Conservation (phyloP, 768 basidiomycete species). For the Sarcodon aspratus region DNA sequence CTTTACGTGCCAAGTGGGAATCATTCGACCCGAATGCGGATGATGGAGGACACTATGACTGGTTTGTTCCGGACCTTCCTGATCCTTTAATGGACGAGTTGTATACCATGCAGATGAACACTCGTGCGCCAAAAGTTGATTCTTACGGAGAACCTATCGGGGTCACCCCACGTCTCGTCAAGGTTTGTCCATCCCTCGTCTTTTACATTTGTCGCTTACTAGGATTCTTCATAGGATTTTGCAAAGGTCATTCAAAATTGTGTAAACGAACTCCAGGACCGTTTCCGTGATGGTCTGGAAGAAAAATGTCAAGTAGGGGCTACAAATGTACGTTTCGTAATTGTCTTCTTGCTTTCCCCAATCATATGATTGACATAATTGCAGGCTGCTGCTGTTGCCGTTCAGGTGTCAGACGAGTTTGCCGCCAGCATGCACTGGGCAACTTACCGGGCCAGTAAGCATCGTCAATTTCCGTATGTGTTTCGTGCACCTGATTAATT, state of each 20-base stretch:
- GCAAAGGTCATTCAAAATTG: conserved; percentile 28
- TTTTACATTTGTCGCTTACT: background rate
- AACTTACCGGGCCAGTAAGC: conserved; percentile 46
- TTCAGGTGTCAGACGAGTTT: conserved; percentile 37
- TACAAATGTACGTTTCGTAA: conserved; percentile 30
- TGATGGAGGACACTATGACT: conserved; percentile 13
- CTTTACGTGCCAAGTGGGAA: conserved; percentile 42
- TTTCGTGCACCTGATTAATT: background rate
- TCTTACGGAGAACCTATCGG: conserved; percentile 29
- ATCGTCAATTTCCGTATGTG: background rate
- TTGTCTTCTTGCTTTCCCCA: no score
- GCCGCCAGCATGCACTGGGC: conserved; percentile 46
- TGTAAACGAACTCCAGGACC: conserved; percentile 33
- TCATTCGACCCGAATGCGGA: conserved; percentile 19
- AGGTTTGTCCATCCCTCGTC: conserved; percentile 15
- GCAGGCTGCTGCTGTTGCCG: conserved; percentile 30
- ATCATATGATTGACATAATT: no score
- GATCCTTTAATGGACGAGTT: conserved; percentile 13
- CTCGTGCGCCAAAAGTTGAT: conserved; percentile 28
- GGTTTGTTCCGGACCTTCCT: conserved; percentile 7
- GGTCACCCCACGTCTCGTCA: conserved; percentile 32
- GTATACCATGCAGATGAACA: conserved; percentile 22
- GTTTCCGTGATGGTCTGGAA: conserved; percentile 44
- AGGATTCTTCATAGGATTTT: conserved; percentile 30
- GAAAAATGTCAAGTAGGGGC: conserved; percentile 46